A percentile compares a stretch with the other conserved stretches of the same genome.
These are phyloP conservation scores for Glycine latifolia DNA, from an alignment of 306 rosid species.

Conservation along the genomic window DNA sequence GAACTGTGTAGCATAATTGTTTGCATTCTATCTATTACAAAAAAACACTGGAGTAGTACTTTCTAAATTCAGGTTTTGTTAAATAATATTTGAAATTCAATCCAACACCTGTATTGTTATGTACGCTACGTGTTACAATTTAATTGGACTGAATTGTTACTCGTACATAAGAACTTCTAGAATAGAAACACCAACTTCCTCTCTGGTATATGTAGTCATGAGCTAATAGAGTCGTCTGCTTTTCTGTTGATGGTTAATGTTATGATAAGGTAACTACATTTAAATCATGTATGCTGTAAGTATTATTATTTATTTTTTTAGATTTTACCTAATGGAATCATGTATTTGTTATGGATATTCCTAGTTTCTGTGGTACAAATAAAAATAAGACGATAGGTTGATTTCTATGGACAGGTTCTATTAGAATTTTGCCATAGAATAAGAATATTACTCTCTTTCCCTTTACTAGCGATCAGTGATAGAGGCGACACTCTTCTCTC, in stretches of 20 bases:
- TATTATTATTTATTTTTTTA: neutral
- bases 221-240: neutral
- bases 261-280: neutral
- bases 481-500: neutral
- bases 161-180: neutral
- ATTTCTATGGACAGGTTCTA: neutral
- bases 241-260: slow-evolving; percentile 1
- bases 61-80: neutral
- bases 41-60: neutral
- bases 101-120: neutral
- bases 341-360: slow-evolving; percentile 3
- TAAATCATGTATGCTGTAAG: neutral
- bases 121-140: neutral
- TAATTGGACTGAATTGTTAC: neutral
- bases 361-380: neutral
- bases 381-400: slow-evolving; percentile 1
- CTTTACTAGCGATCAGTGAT: neutral
- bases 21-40: neutral
- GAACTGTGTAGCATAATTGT: neutral
- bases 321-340: neutral
- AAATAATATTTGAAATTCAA: neutral
- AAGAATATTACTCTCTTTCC: neutral
- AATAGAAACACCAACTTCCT: neutral
- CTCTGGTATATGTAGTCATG: neutral
- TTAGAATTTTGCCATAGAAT: neutral